These are phyloP conservation scores for Mantamonas sphyraenae DNA, from an alignment of 78 protist species.

Conservation along the genomic window DNA sequence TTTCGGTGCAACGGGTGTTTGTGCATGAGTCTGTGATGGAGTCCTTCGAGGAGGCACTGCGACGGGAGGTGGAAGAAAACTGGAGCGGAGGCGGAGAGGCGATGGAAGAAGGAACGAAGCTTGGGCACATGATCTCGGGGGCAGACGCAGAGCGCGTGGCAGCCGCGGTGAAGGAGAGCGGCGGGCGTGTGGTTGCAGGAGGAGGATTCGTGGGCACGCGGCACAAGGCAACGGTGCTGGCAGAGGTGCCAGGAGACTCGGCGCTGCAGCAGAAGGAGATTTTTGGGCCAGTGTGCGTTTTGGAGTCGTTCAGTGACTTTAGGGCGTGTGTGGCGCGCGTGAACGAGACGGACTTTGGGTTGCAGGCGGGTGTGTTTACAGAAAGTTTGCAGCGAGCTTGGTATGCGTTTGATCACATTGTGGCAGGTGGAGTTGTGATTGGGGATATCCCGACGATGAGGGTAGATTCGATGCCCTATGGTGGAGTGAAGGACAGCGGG, in stretches of 20 bases:
- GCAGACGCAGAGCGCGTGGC: neutral
- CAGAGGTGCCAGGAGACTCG: neutral
- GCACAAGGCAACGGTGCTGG: neutral
- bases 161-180: neutral
- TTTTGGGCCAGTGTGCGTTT: neutral
- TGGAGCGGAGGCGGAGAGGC: neutral
- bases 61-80: neutral
- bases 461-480: conserved; percentile 36
- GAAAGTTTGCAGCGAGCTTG: neutral
- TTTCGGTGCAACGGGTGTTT: neutral
- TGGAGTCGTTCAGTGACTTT: neutral
- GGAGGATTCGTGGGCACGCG: neutral
- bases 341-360: neutral
- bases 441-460: neutral
- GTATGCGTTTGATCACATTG: neutral
- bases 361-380: conserved; percentile 13
- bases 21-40: no score
- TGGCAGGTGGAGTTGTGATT: conserved; percentile 1
- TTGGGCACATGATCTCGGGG: neutral
- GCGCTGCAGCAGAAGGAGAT: neutral
- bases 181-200: neutral
- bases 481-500: conserved; percentile 68
- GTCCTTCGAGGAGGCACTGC: neutral
- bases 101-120: neutral
- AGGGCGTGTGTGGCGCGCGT: neutral